These are phyloP conservation scores for Fusarium newnesense DNA, from an alignment of 2,329 filamentous ascomycete species.

Conservation along the genomic window DNA sequence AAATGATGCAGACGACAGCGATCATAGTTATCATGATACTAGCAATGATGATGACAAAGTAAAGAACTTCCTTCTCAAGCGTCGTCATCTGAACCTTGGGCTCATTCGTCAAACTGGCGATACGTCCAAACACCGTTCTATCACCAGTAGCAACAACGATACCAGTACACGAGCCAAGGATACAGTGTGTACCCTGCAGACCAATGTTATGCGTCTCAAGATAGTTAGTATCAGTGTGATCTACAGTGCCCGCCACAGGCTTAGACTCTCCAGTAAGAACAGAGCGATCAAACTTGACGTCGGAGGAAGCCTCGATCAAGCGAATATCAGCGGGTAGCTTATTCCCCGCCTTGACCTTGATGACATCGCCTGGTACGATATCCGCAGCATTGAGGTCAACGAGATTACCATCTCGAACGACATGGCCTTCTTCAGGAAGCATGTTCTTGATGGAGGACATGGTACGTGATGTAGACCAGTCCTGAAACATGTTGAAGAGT, in stretches of 20 bases:
- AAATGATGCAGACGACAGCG: constrained; percentile 65
- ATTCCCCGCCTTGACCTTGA: neutral
- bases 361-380: neutral
- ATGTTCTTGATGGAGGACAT: constrained; percentile 18
- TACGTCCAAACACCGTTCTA: constrained; percentile 78
- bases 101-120: constrained; percentile 76
- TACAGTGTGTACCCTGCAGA: constrained; percentile 82
- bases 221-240: constrained; percentile 7
- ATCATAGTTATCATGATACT: constrained; percentile 76
- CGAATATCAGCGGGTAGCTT: constrained; percentile 9
- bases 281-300: constrained; percentile 3
- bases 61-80: constrained; percentile 76
- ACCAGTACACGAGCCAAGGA: constrained; percentile 72
- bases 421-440: neutral
- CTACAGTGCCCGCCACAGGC: neutral
- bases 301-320: neutral
- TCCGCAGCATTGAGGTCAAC: neutral
- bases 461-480: constrained; percentile 16
- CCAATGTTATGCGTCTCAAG: constrained; percentile 78
- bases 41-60: constrained; percentile 78
- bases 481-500: constrained; percentile 11
- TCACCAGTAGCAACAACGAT: constrained; percentile 79
- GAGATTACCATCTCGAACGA: constrained; percentile 1
- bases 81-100: constrained; percentile 75
- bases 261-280: constrained; percentile 9